Percentiles rank a stretch among this genome's conserved stretches.
Conservation (phyloP, 148 eudicot genomes). For the Rhododendron molle region DNA sequence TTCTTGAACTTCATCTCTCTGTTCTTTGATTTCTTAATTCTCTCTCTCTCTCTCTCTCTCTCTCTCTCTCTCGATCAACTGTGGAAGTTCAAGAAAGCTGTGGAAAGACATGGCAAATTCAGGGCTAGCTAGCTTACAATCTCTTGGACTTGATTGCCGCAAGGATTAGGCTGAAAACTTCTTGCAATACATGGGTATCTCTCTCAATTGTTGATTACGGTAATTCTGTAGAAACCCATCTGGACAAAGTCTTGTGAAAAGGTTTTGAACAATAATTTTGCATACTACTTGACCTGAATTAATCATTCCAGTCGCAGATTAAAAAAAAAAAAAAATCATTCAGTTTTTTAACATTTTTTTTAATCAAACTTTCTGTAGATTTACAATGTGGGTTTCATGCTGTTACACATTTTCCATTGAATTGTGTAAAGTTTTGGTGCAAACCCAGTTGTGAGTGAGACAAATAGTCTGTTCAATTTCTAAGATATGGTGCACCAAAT, state of each 20-base stretch:
- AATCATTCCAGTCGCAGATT: no score
- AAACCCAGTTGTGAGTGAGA: background rate
- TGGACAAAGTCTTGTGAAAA: background rate
- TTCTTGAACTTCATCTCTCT: constrained; percentile 58
- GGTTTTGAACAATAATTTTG: background rate
- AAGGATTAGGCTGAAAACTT: background rate
- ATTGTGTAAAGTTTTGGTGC: background rate
- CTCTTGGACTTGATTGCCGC: background rate
- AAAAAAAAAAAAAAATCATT: no score
- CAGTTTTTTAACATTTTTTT: no score
- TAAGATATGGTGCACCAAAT: background rate
- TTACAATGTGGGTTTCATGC: background rate
- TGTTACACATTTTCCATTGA: background rate
- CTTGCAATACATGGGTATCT: constrained; percentile 12
- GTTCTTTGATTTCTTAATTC: background rate
- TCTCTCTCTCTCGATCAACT: background rate
- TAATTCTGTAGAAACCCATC: constrained; percentile 1
- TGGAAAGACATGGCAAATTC: constrained; percentile 62
- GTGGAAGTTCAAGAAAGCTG: constrained; percentile 66
- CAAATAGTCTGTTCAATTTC: background rate
- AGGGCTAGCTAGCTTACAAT: constrained; percentile 25
- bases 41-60: background rate
- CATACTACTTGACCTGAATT: constrained; percentile 1
- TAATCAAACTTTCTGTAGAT: background rate
- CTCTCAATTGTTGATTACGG: background rate